Percentiles rank a stretch among this genome's conserved stretches.
Conservation (phyloP, 2,329 filamentous ascomycete species). For the Graphilbum sp. region DNA sequence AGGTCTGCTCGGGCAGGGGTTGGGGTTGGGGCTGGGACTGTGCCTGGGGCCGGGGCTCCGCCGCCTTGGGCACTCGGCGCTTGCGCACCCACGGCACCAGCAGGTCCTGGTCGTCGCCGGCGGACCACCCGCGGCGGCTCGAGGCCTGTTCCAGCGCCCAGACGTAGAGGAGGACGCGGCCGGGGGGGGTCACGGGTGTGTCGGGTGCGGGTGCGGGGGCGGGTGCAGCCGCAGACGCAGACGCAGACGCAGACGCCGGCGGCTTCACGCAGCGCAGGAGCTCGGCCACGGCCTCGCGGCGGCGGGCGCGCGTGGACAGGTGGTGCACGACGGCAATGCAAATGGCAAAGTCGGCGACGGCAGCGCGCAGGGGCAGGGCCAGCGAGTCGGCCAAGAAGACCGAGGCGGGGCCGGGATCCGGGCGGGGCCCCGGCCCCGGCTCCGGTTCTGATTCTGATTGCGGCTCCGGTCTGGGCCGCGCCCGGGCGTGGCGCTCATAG, state of each 20-base stretch:
- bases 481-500: constrained; percentile 14
- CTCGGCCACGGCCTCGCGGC: constrained; percentile 53
- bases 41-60: constrained; percentile 4
- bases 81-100: constrained; percentile 78
- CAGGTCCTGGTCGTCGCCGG: constrained; percentile 70
- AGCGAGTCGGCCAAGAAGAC: constrained; percentile 70
- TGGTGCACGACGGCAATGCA: constrained; percentile 93
- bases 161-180: constrained; percentile 68
- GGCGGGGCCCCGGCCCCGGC: no score
- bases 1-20: constrained; percentile 38
- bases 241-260: no score
- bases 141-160: constrained; percentile 89
- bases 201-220: constrained; percentile 7
- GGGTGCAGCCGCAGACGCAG: constrained; percentile 30
- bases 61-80: constrained; percentile 4
- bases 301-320: constrained; percentile 59
- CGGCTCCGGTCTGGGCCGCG: no score
- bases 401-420: constrained; percentile 25
- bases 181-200: constrained; percentile 16
- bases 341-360: constrained; percentile 62
- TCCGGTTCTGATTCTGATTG: no score
- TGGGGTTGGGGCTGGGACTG: background rate
- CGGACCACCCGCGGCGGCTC: constrained; percentile 80
- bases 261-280: constrained; percentile 60
- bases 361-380: constrained; percentile 56